Percentiles rank a stretch among this genome's conserved stretches.
phyloP scores from a whole-genome alignment of 345 rosid genomes.

The Hibiscus trionum region DNA sequence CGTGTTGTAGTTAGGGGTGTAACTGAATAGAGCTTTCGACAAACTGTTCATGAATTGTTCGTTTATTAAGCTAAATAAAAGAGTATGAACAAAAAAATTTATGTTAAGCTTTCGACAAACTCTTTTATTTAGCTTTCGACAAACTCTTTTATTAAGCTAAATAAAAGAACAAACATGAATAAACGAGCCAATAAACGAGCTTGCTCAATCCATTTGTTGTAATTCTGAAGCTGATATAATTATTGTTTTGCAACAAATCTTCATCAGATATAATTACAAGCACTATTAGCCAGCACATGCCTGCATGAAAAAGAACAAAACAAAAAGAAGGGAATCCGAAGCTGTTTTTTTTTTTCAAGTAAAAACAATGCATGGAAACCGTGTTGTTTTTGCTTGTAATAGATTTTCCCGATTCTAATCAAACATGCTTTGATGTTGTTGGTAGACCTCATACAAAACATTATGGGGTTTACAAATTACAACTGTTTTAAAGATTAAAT shows the following conservation, averaged over 20 bases:
- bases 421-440: slow-evolving; percentile 26
- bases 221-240: slow-evolving; percentile 20
- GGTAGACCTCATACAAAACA: slow-evolving; percentile 26
- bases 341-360: slow-evolving; percentile 7
- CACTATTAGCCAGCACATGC: slow-evolving; percentile 42
- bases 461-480: slow-evolving; percentile 3
- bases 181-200: too few species aligned
- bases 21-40: too few species aligned
- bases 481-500: background rate
- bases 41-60: too few species aligned
- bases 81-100: too few species aligned
- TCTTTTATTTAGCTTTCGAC: too few species aligned
- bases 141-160: too few species aligned
- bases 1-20: too few species aligned
- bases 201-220: background rate
- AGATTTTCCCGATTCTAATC: slow-evolving; percentile 17
- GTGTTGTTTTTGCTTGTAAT: background rate
- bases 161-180: too few species aligned
- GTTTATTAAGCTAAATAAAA: too few species aligned
- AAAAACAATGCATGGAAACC: background rate
- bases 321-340: slow-evolving; percentile 23
- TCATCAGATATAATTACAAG: slow-evolving; percentile 28
- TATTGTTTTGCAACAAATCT: slow-evolving; percentile 21
- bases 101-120: too few species aligned
- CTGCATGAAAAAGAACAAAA: slow-evolving; percentile 20